phyloP scores from a whole-genome alignment of 345 rosid genomes.

The Gossypium ekmanianum region DNA sequence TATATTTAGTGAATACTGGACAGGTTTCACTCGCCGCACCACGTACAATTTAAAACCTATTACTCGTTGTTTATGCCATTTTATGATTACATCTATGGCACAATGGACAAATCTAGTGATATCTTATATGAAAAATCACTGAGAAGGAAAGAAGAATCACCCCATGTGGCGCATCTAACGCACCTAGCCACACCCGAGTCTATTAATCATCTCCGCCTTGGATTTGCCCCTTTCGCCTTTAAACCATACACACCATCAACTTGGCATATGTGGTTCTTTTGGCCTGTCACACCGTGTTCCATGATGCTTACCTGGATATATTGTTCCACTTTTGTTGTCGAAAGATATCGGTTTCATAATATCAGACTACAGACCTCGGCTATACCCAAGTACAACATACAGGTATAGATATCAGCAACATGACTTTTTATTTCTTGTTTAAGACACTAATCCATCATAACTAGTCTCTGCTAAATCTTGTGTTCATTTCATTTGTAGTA shows the following conservation, averaged over 20 bases:
- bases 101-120: not conserved
- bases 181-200: conserved; percentile 55
- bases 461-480: not conserved
- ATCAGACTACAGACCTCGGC: not conserved
- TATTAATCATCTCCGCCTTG: conserved; percentile 46
- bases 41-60: not conserved
- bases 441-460: not conserved
- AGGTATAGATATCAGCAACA: not conserved
- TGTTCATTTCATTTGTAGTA: not conserved
- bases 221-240: conserved; percentile 50
- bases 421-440: too few relatives aligned
- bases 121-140: conserved; percentile 27
- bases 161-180: conserved; percentile 51
- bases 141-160: conserved; percentile 33
- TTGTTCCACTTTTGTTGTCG: not conserved
- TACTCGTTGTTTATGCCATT: not conserved
- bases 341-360: not conserved
- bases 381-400: not conserved
- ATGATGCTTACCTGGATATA: not conserved
- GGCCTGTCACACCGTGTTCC: conserved; percentile 25
- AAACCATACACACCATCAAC: conserved; percentile 31
- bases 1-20: not conserved
- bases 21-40: not conserved
- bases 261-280: conserved; percentile 33
- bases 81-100: not conserved